Evolutionary conservation across 768 basidiomycete species (phyloP).

Genomic region (Pleurotus ostreatus): DNA sequence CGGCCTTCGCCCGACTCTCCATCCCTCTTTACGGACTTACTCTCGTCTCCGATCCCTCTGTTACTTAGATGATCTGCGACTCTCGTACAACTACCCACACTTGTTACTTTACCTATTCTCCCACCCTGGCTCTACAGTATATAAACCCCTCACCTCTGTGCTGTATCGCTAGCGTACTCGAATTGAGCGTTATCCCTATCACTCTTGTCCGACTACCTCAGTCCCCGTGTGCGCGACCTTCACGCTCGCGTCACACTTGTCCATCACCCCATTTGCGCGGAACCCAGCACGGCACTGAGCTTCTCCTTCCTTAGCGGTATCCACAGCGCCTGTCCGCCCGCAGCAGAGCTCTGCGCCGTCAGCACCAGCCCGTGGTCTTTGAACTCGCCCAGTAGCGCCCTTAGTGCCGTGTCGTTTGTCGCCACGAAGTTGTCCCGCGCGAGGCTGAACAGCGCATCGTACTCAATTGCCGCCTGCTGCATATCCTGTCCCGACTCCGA

Average conservation of each 20-base stretch:
- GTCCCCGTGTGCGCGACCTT: too few relatives aligned
- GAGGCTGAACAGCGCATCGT: slow-evolving; percentile 65
- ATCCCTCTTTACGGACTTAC: too few relatives aligned
- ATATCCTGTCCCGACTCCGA: slow-evolving; percentile 34
- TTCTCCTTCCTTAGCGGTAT: slow-evolving; percentile 82
- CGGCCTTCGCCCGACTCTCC: too few relatives aligned
- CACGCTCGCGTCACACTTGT: background rate
- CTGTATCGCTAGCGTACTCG: too few relatives aligned
- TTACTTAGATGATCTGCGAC: too few relatives aligned
- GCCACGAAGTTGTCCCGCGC: slow-evolving; percentile 86
- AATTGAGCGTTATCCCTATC: too few relatives aligned
- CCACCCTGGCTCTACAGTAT: too few relatives aligned
- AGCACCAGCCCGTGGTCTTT: slow-evolving; percentile 87
- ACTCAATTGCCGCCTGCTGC: slow-evolving; percentile 54
- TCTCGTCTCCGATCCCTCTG: too few relatives aligned
- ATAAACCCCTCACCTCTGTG: too few relatives aligned
- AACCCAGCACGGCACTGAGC: slow-evolving; percentile 42
- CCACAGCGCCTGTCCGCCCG: slow-evolving; percentile 70
- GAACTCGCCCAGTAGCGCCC: slow-evolving; percentile 84
- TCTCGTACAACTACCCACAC: too few relatives aligned
- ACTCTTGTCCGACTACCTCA: too few relatives aligned
- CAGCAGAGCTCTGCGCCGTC: slow-evolving; percentile 35
- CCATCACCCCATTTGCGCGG: slow-evolving; percentile 13
- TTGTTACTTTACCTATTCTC: too few relatives aligned
- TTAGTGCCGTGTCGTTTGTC: slow-evolving; percentile 79